Conservation (phyloP, 2,329 filamentous ascomycete species). For the Fusarium solani-melongenae region DNA sequence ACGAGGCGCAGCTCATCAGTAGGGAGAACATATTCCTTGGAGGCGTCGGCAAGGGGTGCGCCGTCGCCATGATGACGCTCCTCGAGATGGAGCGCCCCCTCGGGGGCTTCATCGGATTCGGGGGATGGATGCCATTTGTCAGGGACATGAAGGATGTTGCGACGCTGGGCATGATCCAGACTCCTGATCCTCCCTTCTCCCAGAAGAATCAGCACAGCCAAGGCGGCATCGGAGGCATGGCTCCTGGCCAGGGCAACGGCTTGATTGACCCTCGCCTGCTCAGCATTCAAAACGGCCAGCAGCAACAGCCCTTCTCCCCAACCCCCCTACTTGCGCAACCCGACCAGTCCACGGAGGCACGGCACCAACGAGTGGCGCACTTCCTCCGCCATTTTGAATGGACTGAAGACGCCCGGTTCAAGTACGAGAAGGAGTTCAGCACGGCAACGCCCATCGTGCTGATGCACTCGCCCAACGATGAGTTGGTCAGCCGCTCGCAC, state of each 20-base stretch:
- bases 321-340: neutral
- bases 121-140: slow-evolving; percentile 9
- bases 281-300: neutral
- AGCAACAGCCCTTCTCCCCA: neutral
- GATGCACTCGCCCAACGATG: neutral
- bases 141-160: slow-evolving; percentile 2
- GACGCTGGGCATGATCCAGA: neutral
- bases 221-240: neutral
- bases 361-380: neutral
- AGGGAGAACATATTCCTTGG: slow-evolving; percentile 11
- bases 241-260: neutral
- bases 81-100: neutral
- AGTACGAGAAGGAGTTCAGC: neutral
- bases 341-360: neutral
- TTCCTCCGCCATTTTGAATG: slow-evolving; percentile 2
- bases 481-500: neutral
- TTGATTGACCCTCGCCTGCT: neutral
- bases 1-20: neutral
- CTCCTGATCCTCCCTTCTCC: neutral
- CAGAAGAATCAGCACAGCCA: neutral
- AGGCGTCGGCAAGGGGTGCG: slow-evolving; percentile 10
- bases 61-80: slow-evolving; percentile 1
- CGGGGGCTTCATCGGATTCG: slow-evolving; percentile 15
- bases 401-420: neutral
- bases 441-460: slow-evolving; percentile 8